Evolutionary conservation across 1,284 basidiomycete species (phyloP), one percentile per base, ranked within the genome.

Genomic region (Apiotrichum akiyoshidainum): DNA sequence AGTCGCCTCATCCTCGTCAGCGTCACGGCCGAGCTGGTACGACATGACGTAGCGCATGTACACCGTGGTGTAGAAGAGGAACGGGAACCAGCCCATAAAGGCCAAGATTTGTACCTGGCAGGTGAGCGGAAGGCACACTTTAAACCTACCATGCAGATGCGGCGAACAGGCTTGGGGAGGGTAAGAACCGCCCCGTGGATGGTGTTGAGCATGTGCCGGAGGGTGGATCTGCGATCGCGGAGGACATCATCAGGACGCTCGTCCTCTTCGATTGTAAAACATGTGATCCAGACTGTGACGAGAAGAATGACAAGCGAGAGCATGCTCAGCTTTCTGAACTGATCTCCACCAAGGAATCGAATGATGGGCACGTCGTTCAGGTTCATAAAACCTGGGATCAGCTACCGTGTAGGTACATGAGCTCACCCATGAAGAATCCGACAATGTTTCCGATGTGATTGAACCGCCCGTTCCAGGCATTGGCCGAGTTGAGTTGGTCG

Each of bases 391-490:
- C 90, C 45, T 46, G 44, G 2, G 14, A 7, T 26, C 22, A 17
- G n/a, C 8, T 21, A 21, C 5, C 11, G 19, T 17, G 2, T 5
- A 31, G 7, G 4, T 2, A 16, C 10, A 21, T 2, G 10, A 31
- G 14, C 45, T 17, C 17, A 33, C 45, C 92, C 69, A 93, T 88
- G 1, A 89, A 89, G 76, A 87, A 96, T 1, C 94, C 93, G 65
- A 94, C 78, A 55, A 96, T 94, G 71, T 93, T 96, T 26, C 92
- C 93, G n/a, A 91, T 86, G 72, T 96, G 92, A 49, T 86, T 88
- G 89, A 96, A 94, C 58, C 92, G 83, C 17, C 93, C 91, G 68
- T 97, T 92, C 94, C 95, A 99, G n/a, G 95, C 95, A 78, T 97
- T 99, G 8, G 89, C 93, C 16, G 86, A 83, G 64, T 88, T 92